Evolutionary conservation across 352 stramenopile genomes (phyloP).

Genomic region (Pythium phragmiticola): DNA sequence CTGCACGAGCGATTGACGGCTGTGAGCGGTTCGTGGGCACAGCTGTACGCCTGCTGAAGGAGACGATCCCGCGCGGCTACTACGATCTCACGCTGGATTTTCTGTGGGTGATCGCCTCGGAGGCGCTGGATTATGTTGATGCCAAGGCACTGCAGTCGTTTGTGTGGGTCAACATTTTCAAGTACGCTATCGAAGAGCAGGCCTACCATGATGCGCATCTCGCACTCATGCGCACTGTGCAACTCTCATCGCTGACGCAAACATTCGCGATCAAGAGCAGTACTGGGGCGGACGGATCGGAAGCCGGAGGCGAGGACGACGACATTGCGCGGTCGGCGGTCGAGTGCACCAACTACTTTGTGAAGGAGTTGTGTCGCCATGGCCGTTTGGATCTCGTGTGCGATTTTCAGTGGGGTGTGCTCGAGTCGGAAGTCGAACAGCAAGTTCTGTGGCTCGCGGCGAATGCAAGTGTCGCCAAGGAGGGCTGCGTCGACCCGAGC

Average conservation of each 20-base stretch:
- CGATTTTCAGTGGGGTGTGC: slow-evolving; percentile 63
- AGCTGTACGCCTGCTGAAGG: slow-evolving; percentile 60
- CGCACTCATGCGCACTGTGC: slow-evolving; percentile 67
- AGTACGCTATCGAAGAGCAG: slow-evolving; percentile 67
- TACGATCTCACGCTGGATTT: slow-evolving; percentile 60
- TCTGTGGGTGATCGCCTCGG: slow-evolving; percentile 62
- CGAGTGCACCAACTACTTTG: slow-evolving; percentile 71
- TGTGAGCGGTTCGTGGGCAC: slow-evolving; percentile 66
- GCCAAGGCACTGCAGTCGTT: slow-evolving; percentile 58
- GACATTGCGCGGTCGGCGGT: slow-evolving; percentile 38
- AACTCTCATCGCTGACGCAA: slow-evolving; percentile 34
- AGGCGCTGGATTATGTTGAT: slow-evolving; percentile 41
- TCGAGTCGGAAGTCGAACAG: slow-evolving; percentile 64
- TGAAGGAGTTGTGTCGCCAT: slow-evolving; percentile 71
- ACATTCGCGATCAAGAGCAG: slow-evolving; percentile 10
- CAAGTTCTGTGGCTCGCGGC: slow-evolving; percentile 74
- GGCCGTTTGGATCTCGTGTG: slow-evolving; percentile 67
- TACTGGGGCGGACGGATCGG: not conserved
- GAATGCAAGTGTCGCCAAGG: slow-evolving; percentile 51
- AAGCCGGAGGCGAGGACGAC: slow-evolving; percentile 7
- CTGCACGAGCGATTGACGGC: slow-evolving; percentile 23
- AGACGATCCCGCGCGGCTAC: slow-evolving; percentile 57
- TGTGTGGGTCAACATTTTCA: slow-evolving; percentile 84
- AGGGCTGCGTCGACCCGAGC: slow-evolving; percentile 38
- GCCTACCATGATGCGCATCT: slow-evolving; percentile 65